phyloP scores from a whole-genome alignment of 805 yeast genomes.

The Cyberlindnera mississippiensis region DNA sequence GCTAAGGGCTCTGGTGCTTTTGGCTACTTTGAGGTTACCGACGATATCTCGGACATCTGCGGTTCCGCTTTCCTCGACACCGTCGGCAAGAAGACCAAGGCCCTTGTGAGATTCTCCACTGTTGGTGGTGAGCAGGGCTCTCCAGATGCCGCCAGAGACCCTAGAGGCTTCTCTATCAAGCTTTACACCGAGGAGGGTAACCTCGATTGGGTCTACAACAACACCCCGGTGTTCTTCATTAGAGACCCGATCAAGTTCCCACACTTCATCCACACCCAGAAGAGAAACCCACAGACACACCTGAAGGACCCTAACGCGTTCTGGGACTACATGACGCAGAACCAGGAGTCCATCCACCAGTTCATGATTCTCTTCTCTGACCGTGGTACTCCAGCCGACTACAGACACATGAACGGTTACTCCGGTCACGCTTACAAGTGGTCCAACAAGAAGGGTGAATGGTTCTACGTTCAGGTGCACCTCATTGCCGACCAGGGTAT shows the following conservation, averaged over 20 bases:
- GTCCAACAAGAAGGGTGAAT: constrained; percentile 70
- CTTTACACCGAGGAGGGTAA: constrained; percentile 82
- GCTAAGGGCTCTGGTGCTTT: constrained; percentile 93
- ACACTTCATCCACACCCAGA: constrained; percentile 84
- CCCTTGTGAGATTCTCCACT: constrained; percentile 74
- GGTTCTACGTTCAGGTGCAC: constrained; percentile 78
- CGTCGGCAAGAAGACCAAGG: constrained; percentile 76
- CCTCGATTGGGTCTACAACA: constrained; percentile 80
- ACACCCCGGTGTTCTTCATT: constrained; percentile 80
- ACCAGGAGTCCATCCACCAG: constrained; percentile 74
- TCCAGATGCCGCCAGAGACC: constrained; percentile 82
- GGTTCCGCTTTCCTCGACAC: constrained; percentile 65
- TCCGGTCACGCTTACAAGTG: constrained; percentile 84
- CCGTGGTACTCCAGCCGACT: constrained; percentile 77
- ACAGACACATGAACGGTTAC: constrained; percentile 78
- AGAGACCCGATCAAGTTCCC: constrained; percentile 87
- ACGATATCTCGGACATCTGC: constrained; percentile 72
- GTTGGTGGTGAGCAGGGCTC: constrained; percentile 85
- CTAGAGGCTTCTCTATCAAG: constrained; percentile 80
- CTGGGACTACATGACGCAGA: constrained; percentile 71
- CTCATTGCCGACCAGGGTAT: constrained; percentile 37
- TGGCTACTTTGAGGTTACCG: constrained; percentile 84
- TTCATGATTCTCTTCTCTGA: constrained; percentile 70
- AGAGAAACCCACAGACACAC: constrained; percentile 79
- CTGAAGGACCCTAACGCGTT: constrained; percentile 73